Evolutionary conservation across 805 yeast species (phyloP).

Genomic region (Priceomyces melissophilus): DNA sequence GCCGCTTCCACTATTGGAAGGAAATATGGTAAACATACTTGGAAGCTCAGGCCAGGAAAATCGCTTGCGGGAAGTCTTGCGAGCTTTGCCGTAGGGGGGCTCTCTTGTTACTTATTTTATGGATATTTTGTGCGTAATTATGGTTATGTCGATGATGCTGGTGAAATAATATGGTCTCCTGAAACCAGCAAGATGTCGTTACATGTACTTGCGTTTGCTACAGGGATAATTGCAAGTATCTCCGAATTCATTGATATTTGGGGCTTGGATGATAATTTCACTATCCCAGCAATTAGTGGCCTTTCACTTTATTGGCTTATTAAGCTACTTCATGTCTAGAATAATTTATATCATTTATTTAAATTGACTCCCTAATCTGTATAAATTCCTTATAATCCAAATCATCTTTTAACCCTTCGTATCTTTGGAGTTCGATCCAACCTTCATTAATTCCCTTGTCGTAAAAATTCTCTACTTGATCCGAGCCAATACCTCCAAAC

Average conservation of each 20-base stretch:
- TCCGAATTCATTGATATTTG: constrained; percentile 80
- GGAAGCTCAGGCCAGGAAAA: constrained; percentile 68
- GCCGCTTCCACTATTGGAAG: constrained; percentile 95
- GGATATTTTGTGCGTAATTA: constrained; percentile 68
- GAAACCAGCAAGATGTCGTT: constrained; percentile 57
- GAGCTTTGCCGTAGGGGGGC: constrained; percentile 71
- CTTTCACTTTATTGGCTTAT: constrained; percentile 54
- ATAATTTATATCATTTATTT: background rate
- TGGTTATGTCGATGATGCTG: constrained; percentile 49
- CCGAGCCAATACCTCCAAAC: constrained; percentile 9
- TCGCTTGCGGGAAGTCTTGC: constrained; percentile 90
- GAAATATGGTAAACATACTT: constrained; percentile 77
- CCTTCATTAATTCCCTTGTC: constrained; percentile 27
- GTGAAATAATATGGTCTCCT: constrained; percentile 63
- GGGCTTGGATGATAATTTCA: constrained; percentile 86
- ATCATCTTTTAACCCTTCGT: constrained; percentile 32
- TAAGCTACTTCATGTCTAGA: constrained; percentile 12
- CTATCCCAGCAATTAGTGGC: constrained; percentile 87
- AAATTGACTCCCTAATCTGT: constrained; percentile 10
- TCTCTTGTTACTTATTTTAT: constrained; percentile 66
- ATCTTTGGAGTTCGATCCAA: constrained; percentile 30
- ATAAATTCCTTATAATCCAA: constrained; percentile 24
- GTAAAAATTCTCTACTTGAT: constrained; percentile 22
- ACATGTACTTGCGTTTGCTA: constrained; percentile 49
- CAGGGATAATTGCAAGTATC: constrained; percentile 80